Evolutionary conservation across 179 eudicot genomes (phyloP), one percentile per base, ranked within the genome.

Genomic region (Spinacia oleracea): DNA sequence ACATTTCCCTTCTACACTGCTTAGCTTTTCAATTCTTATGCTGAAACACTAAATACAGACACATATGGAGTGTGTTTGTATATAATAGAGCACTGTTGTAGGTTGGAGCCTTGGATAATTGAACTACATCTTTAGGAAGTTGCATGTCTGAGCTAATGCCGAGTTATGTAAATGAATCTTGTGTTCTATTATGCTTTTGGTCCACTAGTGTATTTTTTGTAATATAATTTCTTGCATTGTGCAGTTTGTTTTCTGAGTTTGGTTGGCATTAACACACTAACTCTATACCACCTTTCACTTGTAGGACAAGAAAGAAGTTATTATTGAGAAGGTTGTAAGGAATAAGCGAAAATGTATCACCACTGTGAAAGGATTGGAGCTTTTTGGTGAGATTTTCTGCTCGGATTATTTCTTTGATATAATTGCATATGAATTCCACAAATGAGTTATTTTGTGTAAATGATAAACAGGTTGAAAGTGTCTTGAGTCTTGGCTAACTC

Each of bases 331-430:
- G 91, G 88, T 96, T 55, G 92, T 91, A 77, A 94, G 98, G 48
- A 96, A 96, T 85, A 92, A 92, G 86, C 85, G 99, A 77, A 96
- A 94, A 82, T 87, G 93, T 82, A 94, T 96, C 80, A 96, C 99
- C 66, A 92, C 93, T 43, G 90, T 96, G 79, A 96, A 92, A 86
- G 99, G 98, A 70, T 81, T 94, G 79, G 98, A 96, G 14, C 92
- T 86, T 70, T 96, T 96, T 83, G 97, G 99, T 94, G 78, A 88
- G 92, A 65, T 60, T 20, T 58, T 23, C 58, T 14, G 50, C 77
- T 55, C 64, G 25, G 11, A 12, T 66, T 55, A 40, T 21, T 43
- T 4, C 7, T 63, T 64, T 42, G n/a, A 68, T 77, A 38, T 40
- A 73, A 9, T 73, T 81, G 67, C 65, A 21, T 11, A 29, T 72